Percentiles rank a stretch among this genome's conserved stretches.
These are phyloP conservation scores for Phytophthora sansomeana DNA, from an alignment of 352 stramenopile species.

Conservation along the genomic window DNA sequence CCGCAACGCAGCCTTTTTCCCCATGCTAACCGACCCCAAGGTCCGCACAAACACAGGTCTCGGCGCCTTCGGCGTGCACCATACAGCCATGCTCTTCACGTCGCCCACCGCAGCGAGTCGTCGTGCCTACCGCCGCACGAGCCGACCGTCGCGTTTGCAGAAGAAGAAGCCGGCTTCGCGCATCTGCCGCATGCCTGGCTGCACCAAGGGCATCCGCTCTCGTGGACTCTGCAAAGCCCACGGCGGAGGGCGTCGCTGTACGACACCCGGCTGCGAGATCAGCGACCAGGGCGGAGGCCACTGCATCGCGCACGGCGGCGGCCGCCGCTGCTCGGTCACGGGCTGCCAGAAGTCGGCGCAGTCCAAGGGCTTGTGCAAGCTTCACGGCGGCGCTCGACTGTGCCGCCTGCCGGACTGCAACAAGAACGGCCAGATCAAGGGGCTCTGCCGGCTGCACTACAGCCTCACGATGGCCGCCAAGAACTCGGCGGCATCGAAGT, in stretches of 20 bases:
- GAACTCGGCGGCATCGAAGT: conserved; percentile 20
- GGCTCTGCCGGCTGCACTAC: conserved; percentile 79
- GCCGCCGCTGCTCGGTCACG: conserved; percentile 61
- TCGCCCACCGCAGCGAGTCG: conserved; percentile 30
- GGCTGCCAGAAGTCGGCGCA: conserved; percentile 87
- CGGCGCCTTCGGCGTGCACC: conserved; percentile 15
- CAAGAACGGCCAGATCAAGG: conserved; percentile 88
- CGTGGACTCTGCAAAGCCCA: conserved; percentile 87
- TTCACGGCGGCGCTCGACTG: conserved; percentile 79
- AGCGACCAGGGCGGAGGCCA: conserved; percentile 88
- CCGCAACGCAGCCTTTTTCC: conserved; percentile 34
- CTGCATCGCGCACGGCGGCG: conserved; percentile 82
- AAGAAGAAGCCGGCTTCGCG: conserved; percentile 74
- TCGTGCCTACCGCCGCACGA: conserved; percentile 29
- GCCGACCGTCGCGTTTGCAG: conserved; percentile 28
- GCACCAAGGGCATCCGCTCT: conserved; percentile 86
- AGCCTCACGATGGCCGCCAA: conserved; percentile 47
- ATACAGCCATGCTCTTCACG: conserved; percentile 39
- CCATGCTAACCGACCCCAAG: conserved; percentile 34
- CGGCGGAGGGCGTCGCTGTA: conserved; percentile 81
- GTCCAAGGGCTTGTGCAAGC: conserved; percentile 84
- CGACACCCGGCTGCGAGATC: conserved; percentile 81
- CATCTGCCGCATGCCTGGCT: conserved; percentile 79
- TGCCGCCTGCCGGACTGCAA: conserved; percentile 75
- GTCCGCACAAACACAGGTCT: conserved; percentile 24